Conservation (phyloP, 805 yeast genomes). For the Monosporozyma yasuniensis region DNA sequence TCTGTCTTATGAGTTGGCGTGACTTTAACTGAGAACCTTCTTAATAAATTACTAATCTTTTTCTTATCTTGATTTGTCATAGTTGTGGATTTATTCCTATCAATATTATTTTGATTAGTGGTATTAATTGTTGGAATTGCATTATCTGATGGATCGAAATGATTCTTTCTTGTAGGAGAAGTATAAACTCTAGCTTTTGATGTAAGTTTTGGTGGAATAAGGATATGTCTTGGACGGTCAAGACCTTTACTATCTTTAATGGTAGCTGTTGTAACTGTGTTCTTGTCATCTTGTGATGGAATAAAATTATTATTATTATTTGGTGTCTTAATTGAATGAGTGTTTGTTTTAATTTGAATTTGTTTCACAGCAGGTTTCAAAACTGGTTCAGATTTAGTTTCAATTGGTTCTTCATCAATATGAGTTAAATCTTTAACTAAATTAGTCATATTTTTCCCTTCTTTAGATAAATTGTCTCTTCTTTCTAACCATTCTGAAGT, state of each 20-base stretch:
- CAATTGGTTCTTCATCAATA: not conserved
- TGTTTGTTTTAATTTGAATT: not conserved
- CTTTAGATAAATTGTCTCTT: not conserved
- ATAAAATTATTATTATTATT: not conserved
- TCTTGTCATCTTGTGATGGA: not conserved
- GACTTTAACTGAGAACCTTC: constrained; percentile 7
- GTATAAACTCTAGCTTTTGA: constrained; percentile 24
- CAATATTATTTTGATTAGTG: not conserved
- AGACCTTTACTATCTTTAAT: not conserved
- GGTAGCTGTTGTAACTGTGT: not conserved
- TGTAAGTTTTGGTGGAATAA: constrained; percentile 2
- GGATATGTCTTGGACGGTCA: not conserved
- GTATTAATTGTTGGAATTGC: not conserved
- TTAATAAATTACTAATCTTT: constrained; percentile 6
- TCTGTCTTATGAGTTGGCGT: not conserved
- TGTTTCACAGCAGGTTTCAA: not conserved
- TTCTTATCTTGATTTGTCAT: constrained; percentile 1
- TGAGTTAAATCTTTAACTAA: not conserved
- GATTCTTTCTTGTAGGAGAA: constrained; percentile 34
- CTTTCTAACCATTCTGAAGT: constrained; percentile 73
- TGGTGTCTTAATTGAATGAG: not conserved
- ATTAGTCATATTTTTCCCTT: not conserved
- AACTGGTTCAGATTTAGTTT: constrained; percentile 1
- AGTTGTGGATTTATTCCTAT: not conserved
- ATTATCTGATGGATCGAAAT: constrained; percentile 7